Percentiles rank a stretch among this genome's conserved stretches.
phyloP scores from a whole-genome alignment of 2,329 filamentous ascomycete species.

The Fusarium denticulatum region DNA sequence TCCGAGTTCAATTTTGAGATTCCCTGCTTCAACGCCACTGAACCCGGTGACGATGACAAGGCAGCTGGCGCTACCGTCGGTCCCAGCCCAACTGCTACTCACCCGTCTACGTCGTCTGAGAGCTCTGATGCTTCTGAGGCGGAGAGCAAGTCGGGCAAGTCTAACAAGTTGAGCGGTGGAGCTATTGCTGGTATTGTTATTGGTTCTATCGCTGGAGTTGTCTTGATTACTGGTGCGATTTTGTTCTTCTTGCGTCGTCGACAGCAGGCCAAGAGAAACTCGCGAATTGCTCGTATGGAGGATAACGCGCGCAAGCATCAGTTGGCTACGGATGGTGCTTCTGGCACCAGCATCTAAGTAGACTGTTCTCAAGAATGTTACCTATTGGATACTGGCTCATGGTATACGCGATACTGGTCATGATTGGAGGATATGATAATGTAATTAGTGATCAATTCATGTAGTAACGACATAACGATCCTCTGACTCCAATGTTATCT shows the following conservation, averaged over 20 bases:
- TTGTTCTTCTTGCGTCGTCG: conserved; percentile 62
- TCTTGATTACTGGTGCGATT: conserved; percentile 67
- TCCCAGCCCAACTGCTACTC: conserved; percentile 24
- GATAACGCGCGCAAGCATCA: conserved; percentile 32
- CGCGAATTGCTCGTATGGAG: conserved; percentile 30
- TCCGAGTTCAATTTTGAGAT: conserved; percentile 47
- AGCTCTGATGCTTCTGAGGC: conserved; percentile 11
- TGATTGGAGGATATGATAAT: not conserved
- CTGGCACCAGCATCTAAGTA: not conserved
- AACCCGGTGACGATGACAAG: conserved; percentile 41
- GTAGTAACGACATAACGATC: not conserved
- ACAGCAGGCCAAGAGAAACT: conserved; percentile 20
- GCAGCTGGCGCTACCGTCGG: conserved; percentile 21
- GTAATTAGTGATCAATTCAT: not conserved
- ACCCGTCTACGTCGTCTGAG: not conserved
- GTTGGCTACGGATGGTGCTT: conserved; percentile 14
- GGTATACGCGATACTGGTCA: not conserved
- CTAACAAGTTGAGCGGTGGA: conserved; percentile 74
- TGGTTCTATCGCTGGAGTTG: conserved; percentile 71
- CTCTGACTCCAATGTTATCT: no score
- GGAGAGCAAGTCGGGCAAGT: conserved; percentile 44
- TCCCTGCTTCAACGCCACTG: conserved; percentile 58
- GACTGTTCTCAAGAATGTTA: accelerated
- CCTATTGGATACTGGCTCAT: not conserved
- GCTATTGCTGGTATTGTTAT: conserved; percentile 80